A percentile compares a stretch with the other conserved stretches of the same genome.
phyloP scores from a whole-genome alignment of 1,284 basidiomycete genomes.

The Naganishia albida region DNA sequence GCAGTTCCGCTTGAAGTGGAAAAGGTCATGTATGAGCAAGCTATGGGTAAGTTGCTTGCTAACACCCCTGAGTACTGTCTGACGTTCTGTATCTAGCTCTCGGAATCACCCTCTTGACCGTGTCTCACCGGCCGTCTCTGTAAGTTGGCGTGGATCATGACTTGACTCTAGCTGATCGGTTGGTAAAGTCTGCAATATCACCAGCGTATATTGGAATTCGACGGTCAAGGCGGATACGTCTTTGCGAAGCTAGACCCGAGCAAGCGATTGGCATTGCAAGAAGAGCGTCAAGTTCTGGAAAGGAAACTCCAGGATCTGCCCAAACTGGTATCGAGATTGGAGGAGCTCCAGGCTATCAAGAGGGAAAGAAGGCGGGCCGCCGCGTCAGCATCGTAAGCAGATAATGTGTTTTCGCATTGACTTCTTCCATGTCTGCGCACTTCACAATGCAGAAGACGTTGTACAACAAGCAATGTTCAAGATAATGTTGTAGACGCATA shows the following conservation, averaged over 20 bases:
- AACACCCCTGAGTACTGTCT: no score
- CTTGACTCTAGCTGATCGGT: neutral
- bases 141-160: conserved; percentile 54
- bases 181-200: conserved; percentile 72
- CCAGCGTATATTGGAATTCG: conserved; percentile 84
- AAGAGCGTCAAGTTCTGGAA: conserved; percentile 85
- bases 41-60: conserved; percentile 62
- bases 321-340: conserved; percentile 74
- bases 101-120: conserved; percentile 85
- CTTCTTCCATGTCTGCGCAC: neutral
- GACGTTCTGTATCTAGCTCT: conserved; percentile 53
- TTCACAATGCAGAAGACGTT: conserved; percentile 15
- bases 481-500: conserved; percentile 23
- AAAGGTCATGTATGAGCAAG: conserved; percentile 92
- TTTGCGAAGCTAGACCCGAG: conserved; percentile 89
- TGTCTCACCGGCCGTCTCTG: conserved; percentile 85
- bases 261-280: conserved; percentile 84
- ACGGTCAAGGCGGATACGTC: conserved; percentile 60
- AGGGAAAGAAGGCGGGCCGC: conserved; percentile 40
- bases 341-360: conserved; percentile 63
- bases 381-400: neutral
- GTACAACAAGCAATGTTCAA: conserved; percentile 7
- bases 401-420: neutral
- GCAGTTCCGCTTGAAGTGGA: conserved; percentile 92
- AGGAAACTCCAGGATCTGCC: conserved; percentile 80